Evolutionary conservation across 257 asterid species (phyloP).

Genomic region (Solanum ossicruentum): DNA sequence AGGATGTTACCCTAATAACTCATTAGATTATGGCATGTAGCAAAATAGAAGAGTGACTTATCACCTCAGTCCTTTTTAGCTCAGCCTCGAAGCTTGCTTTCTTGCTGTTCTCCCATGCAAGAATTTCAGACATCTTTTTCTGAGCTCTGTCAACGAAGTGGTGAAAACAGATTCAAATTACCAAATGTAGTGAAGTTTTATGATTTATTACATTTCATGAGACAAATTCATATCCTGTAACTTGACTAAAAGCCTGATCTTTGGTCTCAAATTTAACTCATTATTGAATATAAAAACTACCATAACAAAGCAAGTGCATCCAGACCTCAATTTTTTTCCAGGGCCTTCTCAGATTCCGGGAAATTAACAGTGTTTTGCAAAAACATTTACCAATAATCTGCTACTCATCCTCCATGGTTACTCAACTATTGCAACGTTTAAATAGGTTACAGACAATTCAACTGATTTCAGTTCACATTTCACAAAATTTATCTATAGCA

Average conservation of each 20-base stretch:
- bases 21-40: neutral
- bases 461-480: neutral
- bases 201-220: neutral
- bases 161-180: neutral
- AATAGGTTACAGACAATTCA: neutral
- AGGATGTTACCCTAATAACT: neutral
- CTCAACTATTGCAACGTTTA: neutral
- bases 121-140: conserved; percentile 47
- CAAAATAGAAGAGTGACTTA: neutral
- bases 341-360: neutral
- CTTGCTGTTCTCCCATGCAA: conserved; percentile 93
- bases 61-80: conserved; percentile 78
- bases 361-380: neutral
- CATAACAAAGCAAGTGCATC: neutral
- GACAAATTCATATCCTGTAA: neutral
- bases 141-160: conserved; percentile 49
- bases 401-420: neutral
- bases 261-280: neutral
- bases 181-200: neutral
- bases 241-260: neutral
- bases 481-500: neutral
- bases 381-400: neutral
- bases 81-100: conserved; percentile 83
- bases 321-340: neutral
- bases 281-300: neutral